Base-by-base conservation (phyloP, 169 alveolate genomes). In the Neospora caninum region DNA sequence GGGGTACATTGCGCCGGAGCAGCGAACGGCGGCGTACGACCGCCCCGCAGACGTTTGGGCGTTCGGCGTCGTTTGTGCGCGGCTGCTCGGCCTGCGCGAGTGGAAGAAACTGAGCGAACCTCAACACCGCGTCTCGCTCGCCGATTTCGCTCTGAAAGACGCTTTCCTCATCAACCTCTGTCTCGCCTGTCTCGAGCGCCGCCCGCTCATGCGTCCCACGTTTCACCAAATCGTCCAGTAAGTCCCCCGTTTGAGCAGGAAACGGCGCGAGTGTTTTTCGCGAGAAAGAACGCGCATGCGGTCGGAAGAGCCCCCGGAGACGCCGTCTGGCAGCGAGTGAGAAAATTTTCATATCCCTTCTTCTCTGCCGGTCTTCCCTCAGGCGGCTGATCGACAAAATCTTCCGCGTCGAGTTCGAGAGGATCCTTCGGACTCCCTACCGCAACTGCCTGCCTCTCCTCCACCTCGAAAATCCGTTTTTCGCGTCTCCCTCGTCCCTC, bases 1-100 rank as follows among this genome's bases (percentile, higher is more conserved):
- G 88, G 95, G 96, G 0, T 94, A 94, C 86, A 94, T 94, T 49
- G 96, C 96, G 45, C 96, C 96, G 31, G 96, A 94, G 82, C 96
- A 94, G 82, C 86, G 92, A 39, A 89, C 94, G 69, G 91, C 92
- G 20, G 94, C 91, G 67, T 94, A 94, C 93, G 96, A 89, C 80
- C 53, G 96, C 25, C 94, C 96, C 16, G 96, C 96, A 22, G 96
- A 94, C 73, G 96, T 94, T 18, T 94, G 96, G 96, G 91, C 94
- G 73, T 94, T 89, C 58, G 96, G 96, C 38, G 96, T 94, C n/a
- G 88, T 91, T 29, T 53, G 84, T n/a, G 94, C 96, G 27, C 91
- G 94, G 73, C 82, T 94, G 69, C 82, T 91, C 36, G 94, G 94
- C 36, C 53, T 89, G 78, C 29, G 38, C 18, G 67, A 91, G 0